These are phyloP conservation scores for Solanum hybrid DNA, from an alignment of 305 asterid genomes.

Conservation along the genomic window DNA sequence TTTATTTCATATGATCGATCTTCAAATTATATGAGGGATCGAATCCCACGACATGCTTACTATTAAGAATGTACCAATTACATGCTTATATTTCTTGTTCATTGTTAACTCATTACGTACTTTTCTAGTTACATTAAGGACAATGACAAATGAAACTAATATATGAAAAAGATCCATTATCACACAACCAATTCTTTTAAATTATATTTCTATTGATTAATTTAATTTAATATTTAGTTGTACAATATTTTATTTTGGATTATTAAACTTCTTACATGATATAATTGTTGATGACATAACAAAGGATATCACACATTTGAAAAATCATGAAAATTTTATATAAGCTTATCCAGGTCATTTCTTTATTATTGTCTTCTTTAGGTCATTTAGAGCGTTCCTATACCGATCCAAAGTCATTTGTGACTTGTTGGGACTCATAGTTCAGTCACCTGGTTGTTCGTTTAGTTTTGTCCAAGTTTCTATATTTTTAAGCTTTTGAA, in stretches of 20 bases:
- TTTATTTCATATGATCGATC: not conserved
- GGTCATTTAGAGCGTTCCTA: not conserved
- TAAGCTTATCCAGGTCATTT: not conserved
- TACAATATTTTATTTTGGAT: not conserved
- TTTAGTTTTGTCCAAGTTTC: not conserved
- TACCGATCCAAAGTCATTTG: not conserved
- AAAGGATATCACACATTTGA: not conserved
- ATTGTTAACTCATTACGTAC: not conserved
- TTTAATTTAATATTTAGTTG: not conserved
- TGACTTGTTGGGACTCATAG: too few relatives aligned
- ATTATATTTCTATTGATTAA: not conserved
- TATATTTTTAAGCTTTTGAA: not conserved
- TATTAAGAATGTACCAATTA: not conserved
- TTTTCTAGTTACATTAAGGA: not conserved
- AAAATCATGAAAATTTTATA: too few relatives aligned
- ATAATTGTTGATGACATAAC: not conserved
- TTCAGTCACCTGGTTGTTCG: not conserved
- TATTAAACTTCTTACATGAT: not conserved
- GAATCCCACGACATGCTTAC: not conserved
- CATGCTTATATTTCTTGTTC: not conserved
- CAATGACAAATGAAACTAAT: not conserved
- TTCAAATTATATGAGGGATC: not conserved
- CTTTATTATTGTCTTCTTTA: not conserved
- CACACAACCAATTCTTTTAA: not conserved
- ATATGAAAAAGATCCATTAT: not conserved